Conservation (phyloP, 768 basidiomycete species). For the Termitomyces sp. region DNA sequence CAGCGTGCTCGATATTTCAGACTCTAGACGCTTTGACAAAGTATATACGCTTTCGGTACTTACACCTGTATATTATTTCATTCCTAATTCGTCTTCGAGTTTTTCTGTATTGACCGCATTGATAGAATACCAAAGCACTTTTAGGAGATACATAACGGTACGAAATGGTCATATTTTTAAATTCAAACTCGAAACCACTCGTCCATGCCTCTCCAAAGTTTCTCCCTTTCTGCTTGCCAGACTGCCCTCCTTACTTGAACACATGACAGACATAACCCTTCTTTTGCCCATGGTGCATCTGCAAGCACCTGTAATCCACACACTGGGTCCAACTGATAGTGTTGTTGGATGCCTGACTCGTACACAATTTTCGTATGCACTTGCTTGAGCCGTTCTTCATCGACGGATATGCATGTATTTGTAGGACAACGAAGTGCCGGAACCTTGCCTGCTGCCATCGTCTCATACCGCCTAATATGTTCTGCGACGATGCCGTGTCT, state of each 20-base stretch:
- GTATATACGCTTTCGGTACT: not conserved
- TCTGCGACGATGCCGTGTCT: not conserved
- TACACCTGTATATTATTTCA: not conserved
- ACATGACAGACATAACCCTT: slow-evolving; percentile 7
- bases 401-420: slow-evolving; percentile 1
- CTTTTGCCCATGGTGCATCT: slow-evolving; percentile 8
- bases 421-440: not conserved
- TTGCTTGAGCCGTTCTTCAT: not conserved
- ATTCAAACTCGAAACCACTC: slow-evolving; percentile 6
- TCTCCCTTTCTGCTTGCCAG: slow-evolving; percentile 7
- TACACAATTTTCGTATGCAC: slow-evolving; percentile 6
- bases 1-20: not conserved
- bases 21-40: not conserved
- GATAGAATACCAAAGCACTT: too few species aligned
- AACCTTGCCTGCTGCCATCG: too few species aligned
- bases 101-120: slow-evolving; percentile 10
- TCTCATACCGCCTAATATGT: not conserved
- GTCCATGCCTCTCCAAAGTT: slow-evolving; percentile 10
- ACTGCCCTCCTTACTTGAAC: slow-evolving; percentile 1
- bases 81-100: not conserved
- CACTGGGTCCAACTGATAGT: slow-evolving; percentile 3
- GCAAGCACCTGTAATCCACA: slow-evolving; percentile 8
- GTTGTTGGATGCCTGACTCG: slow-evolving; percentile 5
- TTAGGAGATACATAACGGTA: too few species aligned
- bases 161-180: too few species aligned